phyloP scores from a whole-genome alignment of 805 yeast genomes.

The Komagataella pastoris region DNA sequence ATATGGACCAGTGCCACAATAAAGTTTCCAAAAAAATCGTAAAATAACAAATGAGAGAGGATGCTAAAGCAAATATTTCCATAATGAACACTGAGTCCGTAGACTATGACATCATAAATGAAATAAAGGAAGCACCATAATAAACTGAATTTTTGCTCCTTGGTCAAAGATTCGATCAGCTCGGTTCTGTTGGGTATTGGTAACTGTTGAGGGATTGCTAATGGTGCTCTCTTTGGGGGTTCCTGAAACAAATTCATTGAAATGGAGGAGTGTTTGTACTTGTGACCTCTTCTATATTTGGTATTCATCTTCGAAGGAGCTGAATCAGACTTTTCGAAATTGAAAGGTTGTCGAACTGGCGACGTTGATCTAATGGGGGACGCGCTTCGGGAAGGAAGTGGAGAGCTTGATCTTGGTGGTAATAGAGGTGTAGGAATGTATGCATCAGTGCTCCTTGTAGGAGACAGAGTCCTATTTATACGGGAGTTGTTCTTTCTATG shows the following conservation, averaged over 20 bases:
- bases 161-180: constrained; percentile 42
- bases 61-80: constrained; percentile 55
- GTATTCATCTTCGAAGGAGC: constrained; percentile 24
- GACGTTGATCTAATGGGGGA: constrained; percentile 17
- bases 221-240: constrained; percentile 62
- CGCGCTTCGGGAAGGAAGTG: constrained; percentile 14
- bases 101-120: constrained; percentile 37
- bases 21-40: constrained; percentile 71
- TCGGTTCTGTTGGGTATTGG: constrained; percentile 67
- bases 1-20: constrained; percentile 61
- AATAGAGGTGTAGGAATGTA: constrained; percentile 11
- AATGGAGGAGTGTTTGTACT: constrained; percentile 91
- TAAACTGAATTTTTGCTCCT: constrained; percentile 44
- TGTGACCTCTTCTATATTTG: constrained; percentile 82
- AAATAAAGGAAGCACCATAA: constrained; percentile 49
- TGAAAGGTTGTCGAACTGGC: constrained; percentile 38
- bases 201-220: constrained; percentile 45
- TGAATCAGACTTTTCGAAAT: constrained; percentile 25
- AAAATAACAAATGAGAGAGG: constrained; percentile 75
- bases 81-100: constrained; percentile 37
- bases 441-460: not conserved
- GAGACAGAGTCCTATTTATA: not conserved
- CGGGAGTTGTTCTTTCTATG: not conserved
- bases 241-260: constrained; percentile 94
- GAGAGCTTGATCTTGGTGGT: constrained; percentile 12